Evolutionary conservation across 2,329 filamentous ascomycete species (phyloP).

Genomic region (Verticillium isaacii): DNA sequence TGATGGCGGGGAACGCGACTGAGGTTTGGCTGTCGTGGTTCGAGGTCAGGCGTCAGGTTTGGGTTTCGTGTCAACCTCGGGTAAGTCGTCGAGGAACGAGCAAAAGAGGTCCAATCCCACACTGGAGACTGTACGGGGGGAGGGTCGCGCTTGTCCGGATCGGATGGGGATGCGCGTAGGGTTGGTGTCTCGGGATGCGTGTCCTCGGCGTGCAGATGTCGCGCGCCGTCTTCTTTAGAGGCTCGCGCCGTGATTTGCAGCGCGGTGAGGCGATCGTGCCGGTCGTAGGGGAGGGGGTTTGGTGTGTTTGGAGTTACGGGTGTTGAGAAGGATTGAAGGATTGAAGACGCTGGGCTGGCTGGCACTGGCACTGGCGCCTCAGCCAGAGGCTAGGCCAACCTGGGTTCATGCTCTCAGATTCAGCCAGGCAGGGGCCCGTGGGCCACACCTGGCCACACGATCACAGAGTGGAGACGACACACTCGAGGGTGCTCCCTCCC

Average conservation of each 20-base stretch:
- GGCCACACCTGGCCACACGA: neutral
- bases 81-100: neutral
- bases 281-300: neutral
- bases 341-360: slow-evolving; percentile 9
- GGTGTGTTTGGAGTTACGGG: slow-evolving; percentile 1
- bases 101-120: neutral
- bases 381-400: neutral
- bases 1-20: neutral
- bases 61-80: neutral
- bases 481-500: neutral
- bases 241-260: neutral
- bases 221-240: neutral
- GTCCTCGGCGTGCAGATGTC: neutral
- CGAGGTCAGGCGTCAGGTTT: neutral
- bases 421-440: neutral
- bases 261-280: neutral
- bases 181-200: neutral
- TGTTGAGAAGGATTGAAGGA: slow-evolving; percentile 11
- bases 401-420: neutral
- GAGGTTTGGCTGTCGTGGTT: neutral
- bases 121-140: neutral
- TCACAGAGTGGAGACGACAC: neutral
- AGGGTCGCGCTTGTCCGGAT: neutral
- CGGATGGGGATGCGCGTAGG: neutral
- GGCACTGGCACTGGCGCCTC: neutral